Evolutionary conservation across 2,329 filamentous ascomycete species (phyloP).

Genomic region (Alternaria gansuensis): DNA sequence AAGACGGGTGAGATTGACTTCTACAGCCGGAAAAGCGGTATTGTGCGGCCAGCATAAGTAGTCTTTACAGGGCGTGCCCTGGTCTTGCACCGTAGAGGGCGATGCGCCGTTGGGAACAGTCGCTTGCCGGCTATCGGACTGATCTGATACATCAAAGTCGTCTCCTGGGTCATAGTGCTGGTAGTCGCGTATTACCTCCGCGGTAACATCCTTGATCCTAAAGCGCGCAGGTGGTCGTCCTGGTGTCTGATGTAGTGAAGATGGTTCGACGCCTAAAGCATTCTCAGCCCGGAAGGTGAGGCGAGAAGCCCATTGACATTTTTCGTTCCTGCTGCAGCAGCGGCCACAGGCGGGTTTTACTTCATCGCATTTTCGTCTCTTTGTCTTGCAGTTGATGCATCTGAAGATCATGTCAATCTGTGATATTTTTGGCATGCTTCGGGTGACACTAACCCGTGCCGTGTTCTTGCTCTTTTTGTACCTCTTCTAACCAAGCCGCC

Average conservation of each 20-base stretch:
- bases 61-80: neutral
- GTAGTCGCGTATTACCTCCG: constrained; percentile 25
- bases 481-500: neutral
- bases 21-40: neutral
- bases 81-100: neutral
- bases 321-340: constrained; percentile 26
- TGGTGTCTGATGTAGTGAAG: constrained; percentile 12
- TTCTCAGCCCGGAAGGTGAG: constrained; percentile 31
- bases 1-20: neutral
- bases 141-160: neutral
- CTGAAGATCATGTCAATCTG: neutral
- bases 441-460: constrained; percentile 7
- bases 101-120: neutral
- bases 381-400: constrained; percentile 29
- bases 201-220: constrained; percentile 21
- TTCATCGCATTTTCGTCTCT: constrained; percentile 33
- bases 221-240: constrained; percentile 15
- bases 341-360: constrained; percentile 28
- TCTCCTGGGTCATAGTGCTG: constrained; percentile 4
- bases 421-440: neutral
- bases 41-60: neutral
- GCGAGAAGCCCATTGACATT: constrained; percentile 28
- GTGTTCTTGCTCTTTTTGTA: constrained; percentile 17
- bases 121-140: neutral
- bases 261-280: constrained; percentile 13